Evolutionary conservation across 331 rosid species (phyloP).

Genomic region (Arachis monticola): DNA sequence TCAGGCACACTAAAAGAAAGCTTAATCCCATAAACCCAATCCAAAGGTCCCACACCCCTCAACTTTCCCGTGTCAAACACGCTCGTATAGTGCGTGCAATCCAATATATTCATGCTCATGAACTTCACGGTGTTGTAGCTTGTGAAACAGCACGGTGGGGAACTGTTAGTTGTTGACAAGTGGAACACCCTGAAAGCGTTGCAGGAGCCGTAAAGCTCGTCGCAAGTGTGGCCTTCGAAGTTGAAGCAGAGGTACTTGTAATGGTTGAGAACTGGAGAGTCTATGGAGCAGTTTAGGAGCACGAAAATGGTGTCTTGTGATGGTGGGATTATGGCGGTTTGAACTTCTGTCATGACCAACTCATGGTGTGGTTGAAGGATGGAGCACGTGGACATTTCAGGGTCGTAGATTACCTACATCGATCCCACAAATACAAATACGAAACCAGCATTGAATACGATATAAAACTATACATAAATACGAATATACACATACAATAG

Average conservation of each 20-base stretch:
- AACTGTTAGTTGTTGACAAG: constrained; percentile 54
- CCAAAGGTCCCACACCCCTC: constrained; percentile 76
- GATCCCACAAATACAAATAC: too few species aligned
- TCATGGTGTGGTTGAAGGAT: constrained; percentile 93
- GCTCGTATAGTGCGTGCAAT: constrained; percentile 82
- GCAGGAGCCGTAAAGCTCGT: constrained; percentile 81
- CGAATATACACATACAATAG: too few species aligned
- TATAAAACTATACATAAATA: background rate
- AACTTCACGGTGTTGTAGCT: constrained; percentile 67
- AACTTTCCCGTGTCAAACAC: constrained; percentile 59
- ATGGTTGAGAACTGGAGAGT: constrained; percentile 94
- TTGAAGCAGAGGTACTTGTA: constrained; percentile 85
- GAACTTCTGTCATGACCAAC: constrained; percentile 71
- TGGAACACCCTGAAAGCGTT: constrained; percentile 82
- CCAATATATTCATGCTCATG: constrained; percentile 91
- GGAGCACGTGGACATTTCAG: constrained; percentile 91
- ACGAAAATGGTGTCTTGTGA: constrained; percentile 85
- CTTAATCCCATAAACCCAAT: constrained; percentile 93
- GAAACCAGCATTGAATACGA: too few species aligned
- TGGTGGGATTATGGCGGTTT: constrained; percentile 81
- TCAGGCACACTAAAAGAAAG: constrained; percentile 70
- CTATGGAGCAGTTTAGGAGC: constrained; percentile 83
- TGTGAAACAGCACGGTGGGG: constrained; percentile 92
- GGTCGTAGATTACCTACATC: constrained; percentile 45
- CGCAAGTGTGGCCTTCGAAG: constrained; percentile 86